Evolutionary conservation across 169 alveolate species (phyloP).

Genomic region (Cryptosporidium felis): DNA sequence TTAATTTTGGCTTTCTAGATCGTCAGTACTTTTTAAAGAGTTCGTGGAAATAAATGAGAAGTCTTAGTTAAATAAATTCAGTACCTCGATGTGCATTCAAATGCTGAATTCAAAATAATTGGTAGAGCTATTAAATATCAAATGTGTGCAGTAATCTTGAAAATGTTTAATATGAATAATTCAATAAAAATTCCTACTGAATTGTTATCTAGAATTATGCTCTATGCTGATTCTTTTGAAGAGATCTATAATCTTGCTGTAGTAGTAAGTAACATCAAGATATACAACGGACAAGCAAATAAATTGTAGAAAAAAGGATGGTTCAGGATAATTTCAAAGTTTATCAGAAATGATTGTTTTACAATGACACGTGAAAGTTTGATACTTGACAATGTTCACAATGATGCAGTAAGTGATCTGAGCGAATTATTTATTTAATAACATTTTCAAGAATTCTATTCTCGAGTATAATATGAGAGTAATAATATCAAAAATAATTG

Average conservation of each 20-base stretch:
- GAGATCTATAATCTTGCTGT: conserved; percentile 8
- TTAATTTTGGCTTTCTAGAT: too few relatives aligned
- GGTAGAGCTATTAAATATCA: too few relatives aligned
- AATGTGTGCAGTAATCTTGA: too few relatives aligned
- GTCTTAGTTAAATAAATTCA: too few relatives aligned
- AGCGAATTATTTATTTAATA: not conserved
- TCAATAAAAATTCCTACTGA: not conserved
- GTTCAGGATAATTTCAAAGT: not conserved
- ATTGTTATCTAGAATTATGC: not conserved
- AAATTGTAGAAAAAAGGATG: not conserved
- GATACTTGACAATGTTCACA: not conserved
- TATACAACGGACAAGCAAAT: too few relatives aligned
- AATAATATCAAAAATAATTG: not conserved
- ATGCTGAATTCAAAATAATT: too few relatives aligned
- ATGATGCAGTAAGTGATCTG: not conserved
- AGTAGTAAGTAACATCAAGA: not conserved
- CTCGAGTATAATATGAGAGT: not conserved
- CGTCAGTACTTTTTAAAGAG: too few relatives aligned
- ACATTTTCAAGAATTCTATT: not conserved
- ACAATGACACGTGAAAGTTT: not conserved
- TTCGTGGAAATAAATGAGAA: too few relatives aligned
- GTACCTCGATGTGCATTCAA: too few relatives aligned
- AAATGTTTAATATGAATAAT: too few relatives aligned
- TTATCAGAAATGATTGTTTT: not conserved
- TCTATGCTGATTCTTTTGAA: not conserved